These are phyloP conservation scores for Mycena galericulata DNA, from an alignment of 768 basidiomycete genomes.

Conservation along the genomic window DNA sequence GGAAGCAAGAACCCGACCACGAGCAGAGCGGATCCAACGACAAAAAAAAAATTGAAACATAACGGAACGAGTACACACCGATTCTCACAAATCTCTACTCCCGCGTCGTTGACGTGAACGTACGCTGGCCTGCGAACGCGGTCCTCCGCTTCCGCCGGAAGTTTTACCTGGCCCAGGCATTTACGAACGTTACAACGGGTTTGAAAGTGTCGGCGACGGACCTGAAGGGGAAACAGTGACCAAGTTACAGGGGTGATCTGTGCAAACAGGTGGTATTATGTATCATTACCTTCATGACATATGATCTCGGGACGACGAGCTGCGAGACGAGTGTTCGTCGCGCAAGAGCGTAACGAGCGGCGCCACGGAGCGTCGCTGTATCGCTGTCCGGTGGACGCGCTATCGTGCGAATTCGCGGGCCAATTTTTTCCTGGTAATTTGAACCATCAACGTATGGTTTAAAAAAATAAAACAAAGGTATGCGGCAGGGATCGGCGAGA, in stretches of 20 bases:
- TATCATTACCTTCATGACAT: slow-evolving; percentile 87
- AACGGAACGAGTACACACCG: slow-evolving; percentile 57
- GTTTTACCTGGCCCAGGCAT: slow-evolving; percentile 72
- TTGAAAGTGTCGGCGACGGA: not conserved
- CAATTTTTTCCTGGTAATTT: slow-evolving; percentile 69
- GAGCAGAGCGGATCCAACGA: not conserved
- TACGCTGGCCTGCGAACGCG: slow-evolving; percentile 88
- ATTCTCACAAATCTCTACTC: slow-evolving; percentile 86
- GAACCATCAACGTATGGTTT: slow-evolving; percentile 24
- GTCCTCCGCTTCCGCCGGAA: slow-evolving; percentile 90
- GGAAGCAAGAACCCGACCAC: not conserved
- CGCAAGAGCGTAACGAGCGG: slow-evolving; percentile 89
- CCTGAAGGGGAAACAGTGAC: too few relatives aligned
- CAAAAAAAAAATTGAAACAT: slow-evolving; percentile 27
- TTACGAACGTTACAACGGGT: not conserved
- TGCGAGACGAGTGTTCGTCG: slow-evolving; percentile 82
- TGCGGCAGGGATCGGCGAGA: not conserved
- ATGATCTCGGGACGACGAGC: slow-evolving; percentile 84
- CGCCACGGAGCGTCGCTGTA: slow-evolving; percentile 89
- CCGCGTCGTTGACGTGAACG: slow-evolving; percentile 81
- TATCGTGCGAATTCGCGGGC: slow-evolving; percentile 75
- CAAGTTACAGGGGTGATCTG: too few relatives aligned
- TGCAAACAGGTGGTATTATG: too few relatives aligned
- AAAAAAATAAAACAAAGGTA: too few relatives aligned
- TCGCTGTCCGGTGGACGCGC: slow-evolving; percentile 89